Evolutionary conservation across 345 rosid genomes (phyloP).

Genomic region (Euphorbia peplus): DNA sequence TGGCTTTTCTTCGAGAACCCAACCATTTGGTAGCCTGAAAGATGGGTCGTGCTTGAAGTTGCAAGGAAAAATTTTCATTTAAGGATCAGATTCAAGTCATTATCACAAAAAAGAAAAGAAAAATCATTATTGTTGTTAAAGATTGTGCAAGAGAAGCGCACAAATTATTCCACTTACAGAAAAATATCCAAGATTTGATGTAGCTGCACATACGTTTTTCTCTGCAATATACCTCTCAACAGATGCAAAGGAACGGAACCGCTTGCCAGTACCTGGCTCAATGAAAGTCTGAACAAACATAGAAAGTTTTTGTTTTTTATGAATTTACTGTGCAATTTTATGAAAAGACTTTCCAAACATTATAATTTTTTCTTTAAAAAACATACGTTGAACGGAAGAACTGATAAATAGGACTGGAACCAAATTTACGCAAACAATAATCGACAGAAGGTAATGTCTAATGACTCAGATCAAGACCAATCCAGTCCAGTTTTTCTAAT

Average conservation of each 20-base stretch:
- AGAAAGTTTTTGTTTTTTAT: neutral
- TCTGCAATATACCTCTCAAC: slow-evolving; percentile 28
- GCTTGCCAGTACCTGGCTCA: slow-evolving; percentile 38
- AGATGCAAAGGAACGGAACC: slow-evolving; percentile 29
- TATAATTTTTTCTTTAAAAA: too few species aligned
- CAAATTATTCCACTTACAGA: slow-evolving; percentile 9
- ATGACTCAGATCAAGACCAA: neutral
- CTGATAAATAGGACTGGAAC: neutral
- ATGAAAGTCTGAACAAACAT: slow-evolving; percentile 32
- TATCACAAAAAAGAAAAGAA: too few species aligned
- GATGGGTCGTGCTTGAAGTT: slow-evolving; percentile 10
- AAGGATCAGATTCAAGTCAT: too few species aligned
- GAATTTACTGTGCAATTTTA: neutral
- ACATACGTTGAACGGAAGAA: neutral
- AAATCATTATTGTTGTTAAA: too few species aligned
- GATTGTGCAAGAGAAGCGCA: neutral
- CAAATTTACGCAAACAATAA: neutral
- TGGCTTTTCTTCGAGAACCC: slow-evolving; percentile 38
- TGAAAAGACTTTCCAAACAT: neutral
- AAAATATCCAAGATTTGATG: slow-evolving; percentile 1
- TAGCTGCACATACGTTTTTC: neutral
- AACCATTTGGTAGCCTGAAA: slow-evolving; percentile 32
- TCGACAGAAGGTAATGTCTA: neutral
- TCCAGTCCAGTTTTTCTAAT: slow-evolving; percentile 4
- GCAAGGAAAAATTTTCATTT: slow-evolving; percentile 11